Evolutionary conservation across 176 grass and related monocot genomes (phyloP).

Genomic region (Phoenix roebelenii): DNA sequence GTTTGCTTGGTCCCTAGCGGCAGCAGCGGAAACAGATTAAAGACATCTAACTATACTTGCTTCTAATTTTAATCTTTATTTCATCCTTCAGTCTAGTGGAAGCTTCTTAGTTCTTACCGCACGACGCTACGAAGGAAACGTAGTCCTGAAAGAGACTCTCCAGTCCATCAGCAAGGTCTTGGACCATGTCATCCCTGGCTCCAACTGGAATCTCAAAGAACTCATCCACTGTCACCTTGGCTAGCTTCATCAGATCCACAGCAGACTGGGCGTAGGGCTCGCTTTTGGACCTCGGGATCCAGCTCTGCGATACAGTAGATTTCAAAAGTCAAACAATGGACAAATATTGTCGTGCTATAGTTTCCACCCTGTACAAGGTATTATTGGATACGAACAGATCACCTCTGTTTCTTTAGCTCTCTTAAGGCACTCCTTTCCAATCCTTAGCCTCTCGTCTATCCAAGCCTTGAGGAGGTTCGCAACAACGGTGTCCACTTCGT

Average conservation of each 20-base stretch:
- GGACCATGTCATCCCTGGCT: slow-evolving; percentile 63
- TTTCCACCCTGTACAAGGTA: no score
- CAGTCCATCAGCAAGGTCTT: slow-evolving; percentile 63
- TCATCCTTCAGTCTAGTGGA: no score
- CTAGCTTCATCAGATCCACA: slow-evolving; percentile 68
- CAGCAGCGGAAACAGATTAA: no score
- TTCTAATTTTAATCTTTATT: no score
- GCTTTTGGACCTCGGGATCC: slow-evolving; percentile 71
- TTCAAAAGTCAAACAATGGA: no score
- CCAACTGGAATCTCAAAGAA: slow-evolving; percentile 77
- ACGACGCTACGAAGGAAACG: slow-evolving; percentile 70
- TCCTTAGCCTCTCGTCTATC: slow-evolving; percentile 76
- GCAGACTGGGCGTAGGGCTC: slow-evolving; percentile 69
- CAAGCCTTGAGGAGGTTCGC: slow-evolving; percentile 71
- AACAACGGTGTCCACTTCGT: slow-evolving; percentile 71
- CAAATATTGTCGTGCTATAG: no score
- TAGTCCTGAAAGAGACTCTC: slow-evolving; percentile 55
- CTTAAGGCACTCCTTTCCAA: slow-evolving; percentile 50
- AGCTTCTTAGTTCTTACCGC: slow-evolving; percentile 48
- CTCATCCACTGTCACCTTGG: slow-evolving; percentile 51
- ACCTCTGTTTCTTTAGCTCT: slow-evolving; percentile 91
- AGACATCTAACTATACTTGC: no score
- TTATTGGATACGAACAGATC: neutral
- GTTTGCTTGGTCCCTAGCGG: slow-evolving; percentile 50
- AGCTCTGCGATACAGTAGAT: slow-evolving; percentile 37